phyloP scores from a whole-genome alignment of 768 basidiomycete species.

The Phlegmacium glaucopus region DNA sequence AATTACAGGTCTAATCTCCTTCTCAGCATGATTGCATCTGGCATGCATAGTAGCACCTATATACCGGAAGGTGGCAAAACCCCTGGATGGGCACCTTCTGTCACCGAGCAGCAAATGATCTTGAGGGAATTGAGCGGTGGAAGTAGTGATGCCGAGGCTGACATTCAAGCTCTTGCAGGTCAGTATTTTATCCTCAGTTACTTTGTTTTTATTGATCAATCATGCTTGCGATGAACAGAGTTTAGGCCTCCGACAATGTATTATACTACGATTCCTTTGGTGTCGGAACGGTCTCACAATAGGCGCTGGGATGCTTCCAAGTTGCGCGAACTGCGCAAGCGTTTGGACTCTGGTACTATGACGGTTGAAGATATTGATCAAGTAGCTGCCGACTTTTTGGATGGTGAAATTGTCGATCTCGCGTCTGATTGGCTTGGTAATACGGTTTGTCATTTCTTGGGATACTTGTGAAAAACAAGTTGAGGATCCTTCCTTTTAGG shows the following conservation, averaged over 20 bases:
- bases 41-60: conserved; percentile 57
- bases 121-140: conserved; percentile 88
- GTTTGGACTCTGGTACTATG: conserved; percentile 88
- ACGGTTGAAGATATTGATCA: conserved; percentile 84
- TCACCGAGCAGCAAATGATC: conserved; percentile 96
- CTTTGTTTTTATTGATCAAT: not conserved
- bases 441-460: conserved; percentile 51
- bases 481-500: conserved; percentile 34
- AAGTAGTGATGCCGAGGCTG: conserved; percentile 72
- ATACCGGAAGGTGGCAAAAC: conserved; percentile 59
- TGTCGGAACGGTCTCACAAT: conserved; percentile 80
- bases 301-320: conserved; percentile 93
- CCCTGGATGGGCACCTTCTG: conserved; percentile 64
- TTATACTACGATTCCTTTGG: conserved; percentile 91
- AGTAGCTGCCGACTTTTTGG: conserved; percentile 86
- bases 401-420: conserved; percentile 92
- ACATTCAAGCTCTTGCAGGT: conserved; percentile 87
- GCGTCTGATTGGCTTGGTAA: conserved; percentile 99
- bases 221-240: conserved; percentile 42
- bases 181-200: conserved; percentile 21
- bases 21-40: conserved; percentile 82
- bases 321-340: conserved; percentile 90
- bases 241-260: conserved; percentile 93
- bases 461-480: not conserved
- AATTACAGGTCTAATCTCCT: conserved; percentile 93